Base-by-base conservation (phyloP, 73 alveolate genomes). In the Paramecium pentaurelia region DNA sequence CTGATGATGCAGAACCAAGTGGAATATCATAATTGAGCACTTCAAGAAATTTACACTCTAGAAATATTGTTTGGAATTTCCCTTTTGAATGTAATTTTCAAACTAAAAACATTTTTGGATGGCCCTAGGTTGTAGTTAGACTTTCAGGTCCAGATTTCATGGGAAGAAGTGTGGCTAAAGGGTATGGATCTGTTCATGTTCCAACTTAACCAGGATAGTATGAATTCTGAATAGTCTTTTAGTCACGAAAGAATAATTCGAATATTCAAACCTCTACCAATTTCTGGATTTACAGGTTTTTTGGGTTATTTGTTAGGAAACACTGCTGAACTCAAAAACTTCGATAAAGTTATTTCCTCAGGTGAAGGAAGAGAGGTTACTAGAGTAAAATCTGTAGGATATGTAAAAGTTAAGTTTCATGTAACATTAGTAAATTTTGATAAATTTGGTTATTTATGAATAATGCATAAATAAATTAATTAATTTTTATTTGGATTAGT, bases 311-410 rank as follows among this genome's bases (percentile, higher is more conserved):
- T 89, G 37, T 89, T 83, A n/a, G 88, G 88, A 44, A 58, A 89
- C 40, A 83, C 86, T 27, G 88, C 88, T 22, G 88, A 89, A 36
- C 75, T 71, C 25, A 77, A 89, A 14, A 83, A 89, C 77, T 77
- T 60, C 8, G 88, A 89, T 71, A 89, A 89, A 71, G 94, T 89
- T 12, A 89, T 89, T 37, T 58, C 94, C 12, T 89, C 86, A 25
- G 94, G 94, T 25, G 94, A 89, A 73, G 94, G 94, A 64, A 89
- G 94, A 89, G 94, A 89, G 71, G 94, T 89, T 18, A 89, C 94
- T 3, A 71, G 94, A 89, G 94, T 89, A 18, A 68, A 71, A 45
- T 71, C 92, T 28, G 94, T 89, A 9, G 94, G 94, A n/a, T 71
- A 77, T 40, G 88, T 89, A 28, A 89, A 89, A 89, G 94, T 89